Conservation (phyloP, 2,329 filamentous ascomycete species). For the Diaporthe destruens region DNA sequence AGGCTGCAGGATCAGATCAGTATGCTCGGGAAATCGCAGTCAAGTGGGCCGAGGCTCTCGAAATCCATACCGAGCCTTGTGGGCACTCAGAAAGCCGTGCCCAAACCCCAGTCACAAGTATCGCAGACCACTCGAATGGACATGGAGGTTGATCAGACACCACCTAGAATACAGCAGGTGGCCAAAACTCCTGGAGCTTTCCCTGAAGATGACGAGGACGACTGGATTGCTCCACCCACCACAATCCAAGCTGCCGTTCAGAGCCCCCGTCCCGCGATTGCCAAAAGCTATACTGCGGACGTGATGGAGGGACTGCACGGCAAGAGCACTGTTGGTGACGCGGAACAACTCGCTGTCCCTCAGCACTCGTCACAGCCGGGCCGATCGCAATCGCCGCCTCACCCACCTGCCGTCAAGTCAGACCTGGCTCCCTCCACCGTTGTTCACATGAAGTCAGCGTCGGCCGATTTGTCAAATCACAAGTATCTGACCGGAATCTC, state of each 20-base stretch:
- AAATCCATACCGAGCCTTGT: constrained; percentile 60
- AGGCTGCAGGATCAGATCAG: constrained; percentile 93
- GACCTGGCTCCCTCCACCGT: constrained; percentile 51
- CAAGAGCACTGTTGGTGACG: constrained; percentile 61
- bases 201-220: constrained; percentile 70
- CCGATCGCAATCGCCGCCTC: constrained; percentile 50
- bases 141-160: constrained; percentile 47
- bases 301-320: constrained; percentile 69
- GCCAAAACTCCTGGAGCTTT: constrained; percentile 69
- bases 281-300: constrained; percentile 73
- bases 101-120: constrained; percentile 48
- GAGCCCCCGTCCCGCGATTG: constrained; percentile 64
- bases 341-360: constrained; percentile 61
- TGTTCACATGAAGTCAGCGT: constrained; percentile 72
- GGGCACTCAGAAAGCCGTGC: constrained; percentile 50
- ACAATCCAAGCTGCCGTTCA: constrained; percentile 52
- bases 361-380: constrained; percentile 53
- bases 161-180: constrained; percentile 50
- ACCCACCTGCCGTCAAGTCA: constrained; percentile 48
- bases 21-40: constrained; percentile 71
- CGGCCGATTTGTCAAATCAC: constrained; percentile 63
- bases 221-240: constrained; percentile 71
- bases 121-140: constrained; percentile 46
- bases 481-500: constrained; percentile 41
- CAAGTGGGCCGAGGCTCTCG: constrained; percentile 59